phyloP scores from a whole-genome alignment of 768 basidiomycete genomes.

The Steccherinum ochraceum region DNA sequence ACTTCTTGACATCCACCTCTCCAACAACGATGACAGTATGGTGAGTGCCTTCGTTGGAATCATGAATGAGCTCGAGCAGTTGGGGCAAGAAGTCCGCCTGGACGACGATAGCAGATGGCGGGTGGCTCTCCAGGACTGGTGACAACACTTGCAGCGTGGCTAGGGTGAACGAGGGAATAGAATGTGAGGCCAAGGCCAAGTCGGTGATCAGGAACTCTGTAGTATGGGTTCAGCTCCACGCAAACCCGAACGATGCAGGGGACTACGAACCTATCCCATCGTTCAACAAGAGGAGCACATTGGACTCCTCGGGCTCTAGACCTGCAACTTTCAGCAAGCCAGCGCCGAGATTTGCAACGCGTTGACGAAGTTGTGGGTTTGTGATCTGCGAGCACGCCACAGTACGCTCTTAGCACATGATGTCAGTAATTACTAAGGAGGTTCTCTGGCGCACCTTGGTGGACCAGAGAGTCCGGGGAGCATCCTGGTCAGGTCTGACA shows the following conservation, averaged over 20 bases:
- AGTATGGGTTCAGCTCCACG: neutral
- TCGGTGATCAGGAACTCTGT: constrained; percentile 76
- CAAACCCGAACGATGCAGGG: constrained; percentile 6
- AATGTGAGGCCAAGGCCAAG: constrained; percentile 67
- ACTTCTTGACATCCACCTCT: constrained; percentile 38
- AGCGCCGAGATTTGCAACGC: constrained; percentile 65
- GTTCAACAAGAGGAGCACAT: constrained; percentile 70
- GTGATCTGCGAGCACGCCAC: constrained; percentile 48
- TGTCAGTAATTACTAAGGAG: too few species aligned
- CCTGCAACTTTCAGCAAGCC: constrained; percentile 56
- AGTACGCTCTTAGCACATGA: neutral
- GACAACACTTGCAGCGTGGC: constrained; percentile 56
- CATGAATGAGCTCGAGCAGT: constrained; percentile 69
- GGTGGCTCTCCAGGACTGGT: constrained; percentile 54
- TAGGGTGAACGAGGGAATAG: constrained; percentile 63
- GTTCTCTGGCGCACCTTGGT: constrained; percentile 46
- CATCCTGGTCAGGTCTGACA: constrained; percentile 58
- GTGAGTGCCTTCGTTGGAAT: constrained; percentile 39
- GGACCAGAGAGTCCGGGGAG: constrained; percentile 71
- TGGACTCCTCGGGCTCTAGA: constrained; percentile 53
- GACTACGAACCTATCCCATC: constrained; percentile 60
- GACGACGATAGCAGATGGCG: constrained; percentile 70
- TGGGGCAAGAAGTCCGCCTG: constrained; percentile 58
- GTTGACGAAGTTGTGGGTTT: constrained; percentile 63
- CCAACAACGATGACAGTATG: constrained; percentile 71